These are phyloP conservation scores for Lanmaoa pseudosensibilis DNA, from an alignment of 768 basidiomycete species.

Conservation along the genomic window DNA sequence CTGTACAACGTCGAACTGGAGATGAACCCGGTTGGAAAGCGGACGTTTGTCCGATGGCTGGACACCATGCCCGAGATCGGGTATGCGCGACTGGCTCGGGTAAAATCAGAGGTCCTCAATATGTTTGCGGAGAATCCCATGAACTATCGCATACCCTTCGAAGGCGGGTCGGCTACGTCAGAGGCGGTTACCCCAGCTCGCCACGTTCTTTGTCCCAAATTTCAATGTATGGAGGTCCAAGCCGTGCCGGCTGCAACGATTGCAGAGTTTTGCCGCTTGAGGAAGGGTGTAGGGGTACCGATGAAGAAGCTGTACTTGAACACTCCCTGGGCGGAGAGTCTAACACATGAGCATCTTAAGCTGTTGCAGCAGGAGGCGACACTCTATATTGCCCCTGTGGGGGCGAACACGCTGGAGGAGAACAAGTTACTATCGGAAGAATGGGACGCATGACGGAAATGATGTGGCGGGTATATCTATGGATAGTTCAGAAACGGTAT, in stretches of 20 bases:
- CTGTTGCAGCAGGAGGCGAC: constrained; percentile 24
- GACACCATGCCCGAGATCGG: constrained; percentile 56
- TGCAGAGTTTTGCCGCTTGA: constrained; percentile 35
- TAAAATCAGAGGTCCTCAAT: constrained; percentile 44
- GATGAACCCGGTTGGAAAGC: constrained; percentile 22
- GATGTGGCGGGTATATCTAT: constrained; percentile 2
- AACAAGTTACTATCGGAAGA: constrained; percentile 30
- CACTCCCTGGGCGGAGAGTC: constrained; percentile 27
- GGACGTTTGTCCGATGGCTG: constrained; percentile 49
- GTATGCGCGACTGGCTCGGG: constrained; percentile 50
- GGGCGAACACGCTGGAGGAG: constrained; percentile 50
- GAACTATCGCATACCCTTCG: constrained; percentile 16
- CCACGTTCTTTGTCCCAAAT: constrained; percentile 43
- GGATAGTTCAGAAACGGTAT: neutral
- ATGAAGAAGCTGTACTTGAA: constrained; percentile 52
- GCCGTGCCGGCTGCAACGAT: constrained; percentile 34
- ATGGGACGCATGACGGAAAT: constrained; percentile 11
- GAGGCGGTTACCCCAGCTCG: constrained; percentile 5
- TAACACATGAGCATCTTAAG: constrained; percentile 25
- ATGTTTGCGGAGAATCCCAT: constrained; percentile 47
- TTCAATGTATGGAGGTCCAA: constrained; percentile 50
- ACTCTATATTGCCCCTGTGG: constrained; percentile 34
- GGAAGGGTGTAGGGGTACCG: constrained; percentile 43
- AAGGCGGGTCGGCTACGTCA: constrained; percentile 1
- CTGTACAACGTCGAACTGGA: constrained; percentile 46